Conservation (phyloP, 805 yeast species). For the Kodamaea kakaduensis region DNA sequence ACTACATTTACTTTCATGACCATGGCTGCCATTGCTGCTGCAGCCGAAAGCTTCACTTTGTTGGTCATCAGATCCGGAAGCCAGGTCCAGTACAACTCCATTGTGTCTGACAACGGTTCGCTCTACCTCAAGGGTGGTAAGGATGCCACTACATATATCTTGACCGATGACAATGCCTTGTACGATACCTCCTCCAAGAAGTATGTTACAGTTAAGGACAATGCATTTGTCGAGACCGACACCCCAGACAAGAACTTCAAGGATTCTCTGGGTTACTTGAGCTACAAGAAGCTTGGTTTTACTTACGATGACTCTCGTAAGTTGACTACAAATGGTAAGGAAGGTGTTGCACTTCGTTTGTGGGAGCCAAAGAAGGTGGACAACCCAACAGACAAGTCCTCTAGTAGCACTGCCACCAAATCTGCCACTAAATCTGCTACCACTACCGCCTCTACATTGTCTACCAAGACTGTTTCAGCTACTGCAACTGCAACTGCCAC, state of each 20-base stretch:
- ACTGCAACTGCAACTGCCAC: slow-evolving; percentile 5
- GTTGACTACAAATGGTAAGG: background rate
- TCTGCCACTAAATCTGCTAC: no score
- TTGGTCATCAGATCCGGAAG: slow-evolving; percentile 24
- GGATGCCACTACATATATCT: slow-evolving; percentile 14
- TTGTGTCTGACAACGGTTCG: slow-evolving; percentile 11
- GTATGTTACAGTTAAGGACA: slow-evolving; percentile 13
- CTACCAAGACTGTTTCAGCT: slow-evolving; percentile 1
- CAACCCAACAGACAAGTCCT: background rate
- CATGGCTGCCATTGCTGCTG: slow-evolving; percentile 19
- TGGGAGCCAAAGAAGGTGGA: slow-evolving; percentile 3
- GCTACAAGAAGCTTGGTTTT: background rate
- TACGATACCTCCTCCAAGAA: slow-evolving; percentile 15
- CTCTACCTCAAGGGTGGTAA: slow-evolving; percentile 14
- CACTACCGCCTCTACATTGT: background rate
- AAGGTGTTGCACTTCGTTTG: slow-evolving; percentile 2
- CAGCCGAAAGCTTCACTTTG: slow-evolving; percentile 20
- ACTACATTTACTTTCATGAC: slow-evolving; percentile 18
- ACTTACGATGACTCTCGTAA: background rate
- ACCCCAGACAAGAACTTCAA: slow-evolving; percentile 10
- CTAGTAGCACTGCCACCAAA: no score
- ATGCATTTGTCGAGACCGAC: slow-evolving; percentile 7
- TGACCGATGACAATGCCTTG: slow-evolving; percentile 23
- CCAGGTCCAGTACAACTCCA: slow-evolving; percentile 10
- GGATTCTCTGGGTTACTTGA: slow-evolving; percentile 15